Conservation (phyloP, 106 monocot species). For the Agapanthus africanus region DNA sequence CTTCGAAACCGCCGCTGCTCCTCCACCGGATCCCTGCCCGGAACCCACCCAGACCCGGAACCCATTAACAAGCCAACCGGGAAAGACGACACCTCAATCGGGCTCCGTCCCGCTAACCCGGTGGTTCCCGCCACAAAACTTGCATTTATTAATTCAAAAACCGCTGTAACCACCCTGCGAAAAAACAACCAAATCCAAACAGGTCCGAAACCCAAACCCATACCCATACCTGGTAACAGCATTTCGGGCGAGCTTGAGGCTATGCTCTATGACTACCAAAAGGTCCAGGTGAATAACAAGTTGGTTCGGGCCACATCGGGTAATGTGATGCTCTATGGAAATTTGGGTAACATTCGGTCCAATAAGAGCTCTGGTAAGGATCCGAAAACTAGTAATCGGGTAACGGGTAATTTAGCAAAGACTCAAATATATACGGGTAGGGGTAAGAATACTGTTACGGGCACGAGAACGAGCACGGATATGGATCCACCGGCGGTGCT, state of each 20-base stretch:
- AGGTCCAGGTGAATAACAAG: conserved; percentile 20
- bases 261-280: conserved; percentile 50
- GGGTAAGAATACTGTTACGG: not conserved
- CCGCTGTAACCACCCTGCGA: not conserved
- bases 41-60: not conserved
- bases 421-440: not conserved
- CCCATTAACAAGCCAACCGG: not conserved
- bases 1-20: conserved; percentile 17
- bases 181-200: not conserved
- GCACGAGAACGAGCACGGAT: not conserved
- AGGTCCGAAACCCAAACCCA: not conserved
- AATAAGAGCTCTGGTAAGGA: not conserved
- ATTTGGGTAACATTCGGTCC: conserved; percentile 41
- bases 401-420: not conserved
- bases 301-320: conserved; percentile 54
- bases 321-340: conserved; percentile 59
- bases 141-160: not conserved
- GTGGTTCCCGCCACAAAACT: not conserved
- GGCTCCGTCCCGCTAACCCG: conserved; percentile 1
- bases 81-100: not conserved
- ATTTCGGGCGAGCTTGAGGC: conserved; percentile 35
- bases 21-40: conserved; percentile 24
- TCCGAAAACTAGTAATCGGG: not conserved
- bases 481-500: conserved; percentile 5
- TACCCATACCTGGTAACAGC: conserved; percentile 3